phyloP scores from a whole-genome alignment of 169 alveolate genomes.

The Blepharisma undulans region DNA sequence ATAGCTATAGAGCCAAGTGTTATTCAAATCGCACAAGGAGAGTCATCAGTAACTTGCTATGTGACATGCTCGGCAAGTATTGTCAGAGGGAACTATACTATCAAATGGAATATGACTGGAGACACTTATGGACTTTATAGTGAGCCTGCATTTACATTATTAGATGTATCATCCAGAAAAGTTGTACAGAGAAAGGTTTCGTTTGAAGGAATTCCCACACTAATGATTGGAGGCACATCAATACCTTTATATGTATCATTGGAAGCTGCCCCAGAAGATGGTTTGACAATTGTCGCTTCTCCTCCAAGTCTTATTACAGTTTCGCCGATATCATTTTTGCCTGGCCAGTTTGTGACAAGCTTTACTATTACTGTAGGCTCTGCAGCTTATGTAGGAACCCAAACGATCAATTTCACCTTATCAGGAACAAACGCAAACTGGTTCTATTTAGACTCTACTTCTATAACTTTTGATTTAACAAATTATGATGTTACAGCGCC shows the following conservation, averaged over 20 bases:
- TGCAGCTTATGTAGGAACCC: background rate
- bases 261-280: background rate
- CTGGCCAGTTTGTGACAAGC: background rate
- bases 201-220: constrained; percentile 13
- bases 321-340: background rate
- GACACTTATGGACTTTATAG: background rate
- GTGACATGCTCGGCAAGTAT: background rate
- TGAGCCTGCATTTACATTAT: constrained; percentile 6
- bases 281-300: background rate
- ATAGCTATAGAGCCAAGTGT: background rate
- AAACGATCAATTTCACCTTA: background rate
- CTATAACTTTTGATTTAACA: background rate
- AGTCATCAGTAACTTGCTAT: background rate
- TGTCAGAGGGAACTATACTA: background rate
- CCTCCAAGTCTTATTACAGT: background rate
- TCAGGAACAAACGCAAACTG: background rate
- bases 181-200: background rate
- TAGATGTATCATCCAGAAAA: background rate
- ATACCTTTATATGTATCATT: background rate
- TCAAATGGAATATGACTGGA: constrained; percentile 2
- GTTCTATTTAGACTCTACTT: background rate
- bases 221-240: background rate
- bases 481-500: background rate
- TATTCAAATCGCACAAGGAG: background rate
- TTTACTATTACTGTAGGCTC: background rate